Percentiles rank a stretch among this genome's conserved stretches.
phyloP scores from a whole-genome alignment of 257 asterid species.

The Haberlea rhodopensis region DNA sequence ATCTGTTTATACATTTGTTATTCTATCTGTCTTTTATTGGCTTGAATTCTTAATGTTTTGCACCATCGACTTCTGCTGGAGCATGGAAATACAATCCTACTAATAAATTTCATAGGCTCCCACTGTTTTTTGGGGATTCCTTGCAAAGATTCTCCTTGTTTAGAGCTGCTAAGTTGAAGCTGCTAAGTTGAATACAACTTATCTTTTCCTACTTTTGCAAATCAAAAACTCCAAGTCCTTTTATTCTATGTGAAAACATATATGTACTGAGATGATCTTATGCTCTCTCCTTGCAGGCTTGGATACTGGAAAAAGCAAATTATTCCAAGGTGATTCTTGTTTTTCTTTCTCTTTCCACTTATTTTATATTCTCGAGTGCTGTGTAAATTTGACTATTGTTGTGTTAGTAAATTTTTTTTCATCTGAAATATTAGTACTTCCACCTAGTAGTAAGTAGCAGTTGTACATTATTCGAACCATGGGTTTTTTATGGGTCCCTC shows the following conservation, averaged over 20 bases:
- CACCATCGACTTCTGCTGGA: background rate
- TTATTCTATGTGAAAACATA: conserved; percentile 10
- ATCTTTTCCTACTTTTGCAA: background rate
- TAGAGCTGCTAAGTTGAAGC: background rate
- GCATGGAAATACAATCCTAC: background rate
- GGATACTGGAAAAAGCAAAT: conserved; percentile 76
- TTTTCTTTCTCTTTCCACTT: background rate
- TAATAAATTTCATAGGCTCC: background rate
- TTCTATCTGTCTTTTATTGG: background rate
- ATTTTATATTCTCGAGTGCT: background rate
- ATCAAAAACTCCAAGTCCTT: background rate
- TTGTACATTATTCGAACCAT: too few species aligned
- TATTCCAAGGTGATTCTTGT: conserved; percentile 62
- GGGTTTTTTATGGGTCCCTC: too few species aligned
- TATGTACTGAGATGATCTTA: conserved; percentile 5
- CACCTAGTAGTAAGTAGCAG: too few species aligned
- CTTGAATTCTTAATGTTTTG: background rate
- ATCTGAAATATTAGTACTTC: too few species aligned
- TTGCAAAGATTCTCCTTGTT: background rate
- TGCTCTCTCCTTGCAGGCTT: conserved; percentile 47
- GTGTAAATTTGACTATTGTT: too few species aligned
- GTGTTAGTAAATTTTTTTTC: too few species aligned
- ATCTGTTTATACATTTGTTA: background rate
- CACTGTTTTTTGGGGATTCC: background rate
- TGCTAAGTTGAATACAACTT: background rate